Evolutionary conservation across 805 yeast genomes (phyloP), one percentile per base, ranked within the genome.

Genomic region (Wickerhamiella hasegawae): DNA sequence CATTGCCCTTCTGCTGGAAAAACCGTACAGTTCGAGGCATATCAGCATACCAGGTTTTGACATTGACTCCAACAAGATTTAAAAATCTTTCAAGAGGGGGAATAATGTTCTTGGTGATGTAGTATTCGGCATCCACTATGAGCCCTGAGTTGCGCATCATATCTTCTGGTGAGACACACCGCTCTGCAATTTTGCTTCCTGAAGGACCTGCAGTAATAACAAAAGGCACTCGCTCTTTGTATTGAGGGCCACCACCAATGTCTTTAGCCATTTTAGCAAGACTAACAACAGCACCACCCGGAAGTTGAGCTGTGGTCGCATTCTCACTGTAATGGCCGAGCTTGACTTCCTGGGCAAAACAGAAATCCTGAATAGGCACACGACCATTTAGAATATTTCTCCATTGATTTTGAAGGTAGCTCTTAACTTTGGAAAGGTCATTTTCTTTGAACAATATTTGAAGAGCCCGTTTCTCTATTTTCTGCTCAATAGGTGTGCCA

Each of bases 211-310:
- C 69, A 4, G 74, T 61, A 2, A 90, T 92, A 11, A 90, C 66
- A 51, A 83, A 90, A 0, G 94, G 90, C 0, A 90, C 82, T 32
- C 97, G 60, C 53, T 90, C 96, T 36, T 69, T 66, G 44, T 80
- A 87, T 52, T 87, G 95, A 0, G 96, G 94, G 46, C 72, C 84
- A 1, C 76, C 66, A 27, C 92, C 58, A 14, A 66, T 68, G 51
- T 90, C 98, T 4, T 62, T 53, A 21, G 65, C 66, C 54, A 73
- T 68, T 40, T 65, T 67, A 42, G 68, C 67, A 41, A 68, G 65
- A n/a, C 90, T 77, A 1, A 90, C 66, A 11, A 74, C 64, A 0
- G 98, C 97, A 0, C 97, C 97, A 0, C 97, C 90, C 1, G 98
- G 98, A 2, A 83, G 67, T 34, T 31, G 38, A 23, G 37, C 28